These are phyloP conservation scores for Furcasterigmium sp. DNA, from an alignment of 2,329 filamentous ascomycete genomes.

Conservation along the genomic window DNA sequence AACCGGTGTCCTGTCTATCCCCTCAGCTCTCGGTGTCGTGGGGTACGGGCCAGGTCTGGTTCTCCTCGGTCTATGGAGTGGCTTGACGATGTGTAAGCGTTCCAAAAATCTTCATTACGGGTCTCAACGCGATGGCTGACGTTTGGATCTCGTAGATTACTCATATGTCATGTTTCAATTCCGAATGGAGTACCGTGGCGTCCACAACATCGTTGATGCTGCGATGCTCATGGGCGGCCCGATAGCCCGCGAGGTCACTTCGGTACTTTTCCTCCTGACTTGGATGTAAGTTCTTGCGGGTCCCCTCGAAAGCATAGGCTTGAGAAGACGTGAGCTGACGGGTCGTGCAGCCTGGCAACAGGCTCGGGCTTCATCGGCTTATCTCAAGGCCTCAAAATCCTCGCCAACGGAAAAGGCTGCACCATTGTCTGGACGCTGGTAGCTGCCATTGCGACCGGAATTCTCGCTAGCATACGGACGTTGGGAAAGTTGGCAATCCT, in stretches of 20 bases:
- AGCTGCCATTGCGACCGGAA: slow-evolving; percentile 16
- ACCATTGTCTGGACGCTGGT: slow-evolving; percentile 17
- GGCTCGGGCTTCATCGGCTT: slow-evolving; percentile 18
- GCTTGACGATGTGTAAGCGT: slow-evolving; percentile 16
- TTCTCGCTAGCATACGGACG: slow-evolving; percentile 11
- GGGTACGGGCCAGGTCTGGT: slow-evolving; percentile 16
- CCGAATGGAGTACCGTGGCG: slow-evolving; percentile 15
- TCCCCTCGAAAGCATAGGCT: no score
- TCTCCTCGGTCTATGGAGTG: slow-evolving; percentile 13
- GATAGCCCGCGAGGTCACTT: slow-evolving; percentile 14
- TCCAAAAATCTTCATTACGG: not conserved
- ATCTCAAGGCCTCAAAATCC: slow-evolving; percentile 15
- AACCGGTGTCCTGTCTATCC: slow-evolving; percentile 19
- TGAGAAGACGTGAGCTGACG: no score
- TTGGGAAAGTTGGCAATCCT: slow-evolving; percentile 22
- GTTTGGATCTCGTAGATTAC: slow-evolving; percentile 12
- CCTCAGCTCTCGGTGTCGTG: slow-evolving; percentile 16
- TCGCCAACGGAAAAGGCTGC: slow-evolving; percentile 13
- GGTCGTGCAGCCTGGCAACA: slow-evolving; percentile 11
- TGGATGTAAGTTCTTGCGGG: slow-evolving; percentile 18
- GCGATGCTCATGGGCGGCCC: slow-evolving; percentile 16
- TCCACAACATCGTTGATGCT: slow-evolving; percentile 20
- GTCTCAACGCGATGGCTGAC: not conserved
- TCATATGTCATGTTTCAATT: slow-evolving; percentile 19
- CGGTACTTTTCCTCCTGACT: slow-evolving; percentile 14